Conservation (phyloP, 2,329 filamentous ascomycete species). For the Pestalotiopsis sp. region DNA sequence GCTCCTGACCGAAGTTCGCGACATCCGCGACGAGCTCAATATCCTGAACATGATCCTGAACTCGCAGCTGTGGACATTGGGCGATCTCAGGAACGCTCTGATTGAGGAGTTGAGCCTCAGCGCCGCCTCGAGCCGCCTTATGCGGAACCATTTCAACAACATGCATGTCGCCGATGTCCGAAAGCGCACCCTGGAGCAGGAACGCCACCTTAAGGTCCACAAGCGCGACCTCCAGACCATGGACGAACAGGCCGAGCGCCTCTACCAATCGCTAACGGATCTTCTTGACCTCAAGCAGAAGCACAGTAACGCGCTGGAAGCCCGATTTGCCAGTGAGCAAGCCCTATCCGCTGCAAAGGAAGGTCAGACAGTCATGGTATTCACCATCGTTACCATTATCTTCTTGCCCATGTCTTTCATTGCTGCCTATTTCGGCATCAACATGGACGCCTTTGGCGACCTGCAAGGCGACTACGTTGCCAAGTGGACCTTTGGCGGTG, state of each 20-base stretch:
- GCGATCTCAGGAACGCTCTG: conserved; percentile 45
- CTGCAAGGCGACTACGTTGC: conserved; percentile 50
- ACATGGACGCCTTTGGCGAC: conserved; percentile 44
- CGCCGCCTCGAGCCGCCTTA: conserved; percentile 19
- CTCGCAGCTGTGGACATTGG: conserved; percentile 46
- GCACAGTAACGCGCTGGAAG: conserved; percentile 67
- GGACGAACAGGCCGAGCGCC: conserved; percentile 60
- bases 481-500: conserved; percentile 52
- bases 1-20: conserved; percentile 63
- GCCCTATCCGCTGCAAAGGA: conserved; percentile 58
- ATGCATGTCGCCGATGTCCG: conserved; percentile 45
- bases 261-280: conserved; percentile 61
- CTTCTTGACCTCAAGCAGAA: conserved; percentile 69
- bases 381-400: conserved; percentile 44
- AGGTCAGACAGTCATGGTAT: conserved; percentile 42
- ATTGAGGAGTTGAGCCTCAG: conserved; percentile 28
- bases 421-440: conserved; percentile 38
- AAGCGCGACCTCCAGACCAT: conserved; percentile 62
- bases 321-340: conserved; percentile 60
- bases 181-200: conserved; percentile 55
- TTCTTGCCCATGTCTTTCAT: conserved; percentile 46
- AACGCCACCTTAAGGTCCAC: conserved; percentile 57
- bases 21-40: conserved; percentile 67
- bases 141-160: conserved; percentile 20
- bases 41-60: conserved; percentile 57